These are phyloP conservation scores for Syzygium malaccense DNA, from an alignment of 441 rosid species.

Conservation along the genomic window DNA sequence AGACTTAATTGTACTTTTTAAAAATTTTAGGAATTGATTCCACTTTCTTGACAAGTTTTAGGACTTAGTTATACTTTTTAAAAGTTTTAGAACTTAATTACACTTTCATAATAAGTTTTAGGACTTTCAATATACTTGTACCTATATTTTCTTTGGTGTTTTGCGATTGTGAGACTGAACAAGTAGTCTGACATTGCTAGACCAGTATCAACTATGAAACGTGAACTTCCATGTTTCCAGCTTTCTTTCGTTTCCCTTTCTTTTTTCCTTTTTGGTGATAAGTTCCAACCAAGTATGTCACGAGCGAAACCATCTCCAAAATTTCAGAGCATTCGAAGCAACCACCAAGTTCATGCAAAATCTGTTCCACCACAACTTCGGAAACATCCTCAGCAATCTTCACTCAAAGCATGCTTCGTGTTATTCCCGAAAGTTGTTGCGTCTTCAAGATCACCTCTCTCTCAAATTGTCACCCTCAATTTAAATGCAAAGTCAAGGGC, in stretches of 20 bases:
- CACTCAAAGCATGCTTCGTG: neutral
- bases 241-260: neutral
- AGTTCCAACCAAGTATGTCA: neutral
- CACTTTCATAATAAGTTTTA: too few species aligned
- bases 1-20: too few species aligned
- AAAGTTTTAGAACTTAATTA: too few species aligned
- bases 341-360: neutral
- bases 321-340: neutral
- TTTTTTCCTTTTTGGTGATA: neutral
- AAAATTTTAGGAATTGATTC: too few species aligned
- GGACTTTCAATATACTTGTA: too few species aligned
- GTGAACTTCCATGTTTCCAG: neutral
- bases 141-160: neutral
- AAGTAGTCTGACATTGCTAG: neutral
- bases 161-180: neutral
- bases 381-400: neutral
- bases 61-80: too few species aligned
- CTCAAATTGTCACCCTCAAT: neutral
- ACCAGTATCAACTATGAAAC: neutral
- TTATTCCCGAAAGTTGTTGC: neutral
- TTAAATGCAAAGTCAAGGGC: neutral
- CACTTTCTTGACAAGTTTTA: too few species aligned
- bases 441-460: neutral
- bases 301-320: neutral
- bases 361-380: neutral